These are phyloP conservation scores for Physcomitrium patens DNA, from an alignment of 225 moss, liverwort and hornwort species.

Conservation along the genomic window DNA sequence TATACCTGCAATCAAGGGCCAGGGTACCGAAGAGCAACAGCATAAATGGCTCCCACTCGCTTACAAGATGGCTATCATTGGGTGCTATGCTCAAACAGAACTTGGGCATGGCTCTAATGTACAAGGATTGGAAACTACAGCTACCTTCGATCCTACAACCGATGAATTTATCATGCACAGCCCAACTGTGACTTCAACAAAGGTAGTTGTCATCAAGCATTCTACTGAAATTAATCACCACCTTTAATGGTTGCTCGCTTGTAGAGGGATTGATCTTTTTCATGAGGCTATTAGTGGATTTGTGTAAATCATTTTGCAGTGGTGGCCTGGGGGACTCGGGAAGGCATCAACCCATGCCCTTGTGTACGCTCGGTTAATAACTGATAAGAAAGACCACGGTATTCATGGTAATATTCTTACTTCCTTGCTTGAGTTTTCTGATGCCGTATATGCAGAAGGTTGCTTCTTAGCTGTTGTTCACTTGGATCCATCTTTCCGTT, in stretches of 20 bases:
- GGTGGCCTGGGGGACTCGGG: slow-evolving; percentile 99
- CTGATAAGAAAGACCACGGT: slow-evolving; percentile 76
- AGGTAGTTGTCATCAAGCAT: slow-evolving; percentile 47
- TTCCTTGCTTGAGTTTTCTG: slow-evolving; percentile 21
- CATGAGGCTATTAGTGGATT: slow-evolving; percentile 22
- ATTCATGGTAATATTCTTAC: slow-evolving; percentile 68
- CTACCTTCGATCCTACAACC: slow-evolving; percentile 78
- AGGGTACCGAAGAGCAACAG: slow-evolving; percentile 88
- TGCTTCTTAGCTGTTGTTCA: slow-evolving; percentile 3
- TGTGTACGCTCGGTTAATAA: slow-evolving; percentile 83
- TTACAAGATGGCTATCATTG: slow-evolving; percentile 84
- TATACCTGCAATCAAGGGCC: slow-evolving; percentile 90
- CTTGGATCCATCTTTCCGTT: slow-evolving; percentile 5
- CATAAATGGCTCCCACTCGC: slow-evolving; percentile 85
- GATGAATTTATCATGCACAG: slow-evolving; percentile 91
- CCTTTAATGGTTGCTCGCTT: slow-evolving; percentile 18
- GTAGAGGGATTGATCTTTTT: slow-evolving; percentile 14
- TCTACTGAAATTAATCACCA: slow-evolving; percentile 2
- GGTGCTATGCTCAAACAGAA: slow-evolving; percentile 97
- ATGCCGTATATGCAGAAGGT: slow-evolving; percentile 8
- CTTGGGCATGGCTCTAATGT: slow-evolving; percentile 98
- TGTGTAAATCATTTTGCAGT: slow-evolving; percentile 52
- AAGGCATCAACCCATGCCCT: slow-evolving; percentile 91
- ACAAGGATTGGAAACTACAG: slow-evolving; percentile 94
- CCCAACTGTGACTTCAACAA: slow-evolving; percentile 90